Evolutionary conservation across 805 yeast species (phyloP).

Genomic region (Cyberlindnera euphorbiiphila): DNA sequence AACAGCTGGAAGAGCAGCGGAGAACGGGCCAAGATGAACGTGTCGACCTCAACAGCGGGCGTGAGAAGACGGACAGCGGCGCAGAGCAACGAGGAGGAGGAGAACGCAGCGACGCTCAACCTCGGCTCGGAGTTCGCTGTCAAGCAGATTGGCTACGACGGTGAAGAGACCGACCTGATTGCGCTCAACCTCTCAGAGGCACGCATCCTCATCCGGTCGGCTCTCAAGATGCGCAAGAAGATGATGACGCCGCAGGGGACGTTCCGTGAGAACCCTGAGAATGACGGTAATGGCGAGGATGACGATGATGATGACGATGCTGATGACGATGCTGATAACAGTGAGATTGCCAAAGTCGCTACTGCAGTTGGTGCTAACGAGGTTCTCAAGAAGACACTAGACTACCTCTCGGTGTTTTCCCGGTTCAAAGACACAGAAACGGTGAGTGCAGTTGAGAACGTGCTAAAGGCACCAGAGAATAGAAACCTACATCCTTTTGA

Average conservation of each 20-base stretch:
- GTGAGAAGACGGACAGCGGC: conserved; percentile 70
- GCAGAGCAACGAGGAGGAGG: conserved; percentile 73
- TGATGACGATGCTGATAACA: conserved; percentile 31
- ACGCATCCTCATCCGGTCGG: conserved; percentile 83
- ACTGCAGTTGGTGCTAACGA: conserved; percentile 77
- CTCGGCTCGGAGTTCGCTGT: conserved; percentile 92
- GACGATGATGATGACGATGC: conserved; percentile 30
- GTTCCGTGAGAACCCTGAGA: conserved; percentile 24
- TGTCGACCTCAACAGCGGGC: conserved; percentile 84
- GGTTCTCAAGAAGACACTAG: conserved; percentile 87
- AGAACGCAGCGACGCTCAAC: conserved; percentile 81
- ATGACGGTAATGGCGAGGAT: conserved; percentile 27
- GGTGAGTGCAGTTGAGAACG: conserved; percentile 86
- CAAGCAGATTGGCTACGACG: conserved; percentile 76
- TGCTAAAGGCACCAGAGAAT: conserved; percentile 71
- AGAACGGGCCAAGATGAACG: conserved; percentile 81
- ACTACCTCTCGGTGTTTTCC: conserved; percentile 79
- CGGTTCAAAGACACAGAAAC: conserved; percentile 91
- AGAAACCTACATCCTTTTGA: conserved; percentile 90
- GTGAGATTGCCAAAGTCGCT: conserved; percentile 37
- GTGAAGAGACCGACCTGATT: conserved; percentile 69
- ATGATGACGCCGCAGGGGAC: conserved; percentile 43
- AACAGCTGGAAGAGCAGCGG: no score
- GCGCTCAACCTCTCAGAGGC: conserved; percentile 90
- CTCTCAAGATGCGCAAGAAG: conserved; percentile 68